These are phyloP conservation scores for Stellera chamaejasme DNA, from an alignment of 345 rosid genomes.

Conservation along the genomic window DNA sequence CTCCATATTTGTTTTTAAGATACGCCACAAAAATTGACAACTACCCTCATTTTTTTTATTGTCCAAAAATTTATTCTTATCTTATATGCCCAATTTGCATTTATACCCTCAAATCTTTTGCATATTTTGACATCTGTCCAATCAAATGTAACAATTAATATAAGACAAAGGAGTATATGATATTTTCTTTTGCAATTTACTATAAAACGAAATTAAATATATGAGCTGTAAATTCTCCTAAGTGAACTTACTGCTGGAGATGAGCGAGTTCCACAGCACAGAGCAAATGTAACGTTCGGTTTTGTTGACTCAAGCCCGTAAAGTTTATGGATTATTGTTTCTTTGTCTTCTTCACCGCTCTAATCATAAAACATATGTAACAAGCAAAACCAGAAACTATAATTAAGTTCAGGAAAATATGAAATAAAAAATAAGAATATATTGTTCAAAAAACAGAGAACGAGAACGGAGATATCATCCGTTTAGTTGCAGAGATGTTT, in stretches of 20 bases:
- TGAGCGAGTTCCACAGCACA: slow-evolving; percentile 81
- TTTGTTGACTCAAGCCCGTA: slow-evolving; percentile 52
- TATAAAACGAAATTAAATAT: no score
- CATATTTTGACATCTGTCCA: no score
- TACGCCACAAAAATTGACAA: no score
- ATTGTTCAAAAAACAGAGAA: not conserved
- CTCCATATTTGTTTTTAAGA: no score
- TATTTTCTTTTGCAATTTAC: not conserved
- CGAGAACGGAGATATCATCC: no score
- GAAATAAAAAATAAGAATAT: no score
- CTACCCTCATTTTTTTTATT: not conserved
- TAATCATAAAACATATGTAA: slow-evolving; percentile 16
- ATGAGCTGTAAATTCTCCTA: not conserved
- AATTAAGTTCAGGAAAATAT: no score
- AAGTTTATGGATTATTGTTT: slow-evolving; percentile 47
- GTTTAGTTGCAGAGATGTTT: no score
- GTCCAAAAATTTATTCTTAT: no score
- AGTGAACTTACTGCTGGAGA: slow-evolving; percentile 68
- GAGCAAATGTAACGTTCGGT: slow-evolving; percentile 78
- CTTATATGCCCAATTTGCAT: no score
- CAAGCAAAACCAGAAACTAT: not conserved
- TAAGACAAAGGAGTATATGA: not conserved
- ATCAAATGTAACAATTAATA: not conserved
- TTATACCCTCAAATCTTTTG: no score
- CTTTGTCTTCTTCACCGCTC: slow-evolving; percentile 49